Percentiles rank a stretch among this genome's conserved stretches.
Conservation (phyloP, 1,284 basidiomycete species). For the Pterulicium gracile region DNA sequence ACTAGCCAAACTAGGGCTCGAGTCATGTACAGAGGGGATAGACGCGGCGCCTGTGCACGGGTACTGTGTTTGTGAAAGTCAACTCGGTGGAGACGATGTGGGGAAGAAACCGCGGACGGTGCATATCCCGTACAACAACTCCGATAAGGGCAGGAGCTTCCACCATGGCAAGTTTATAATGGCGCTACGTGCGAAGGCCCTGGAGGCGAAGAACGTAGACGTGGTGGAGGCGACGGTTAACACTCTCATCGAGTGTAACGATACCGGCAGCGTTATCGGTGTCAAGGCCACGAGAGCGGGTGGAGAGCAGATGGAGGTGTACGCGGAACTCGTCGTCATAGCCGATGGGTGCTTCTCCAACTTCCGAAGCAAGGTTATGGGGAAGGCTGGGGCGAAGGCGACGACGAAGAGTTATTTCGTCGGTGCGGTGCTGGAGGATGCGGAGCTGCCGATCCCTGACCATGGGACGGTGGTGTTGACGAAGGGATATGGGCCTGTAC, state of each 20-base stretch:
- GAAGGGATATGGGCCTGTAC: conserved; percentile 67
- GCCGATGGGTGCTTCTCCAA: conserved; percentile 96
- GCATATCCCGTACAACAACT: conserved; percentile 83
- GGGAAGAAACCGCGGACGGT: conserved; percentile 38
- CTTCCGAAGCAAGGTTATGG: conserved; percentile 47
- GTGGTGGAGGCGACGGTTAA: conserved; percentile 79
- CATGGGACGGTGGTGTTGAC: conserved; percentile 83
- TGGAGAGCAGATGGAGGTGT: not conserved
- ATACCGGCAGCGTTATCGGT: conserved; percentile 49
- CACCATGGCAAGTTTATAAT: conserved; percentile 94
- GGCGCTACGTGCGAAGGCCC: conserved; percentile 63
- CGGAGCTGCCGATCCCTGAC: conserved; percentile 67
- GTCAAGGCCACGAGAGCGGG: conserved; percentile 37
- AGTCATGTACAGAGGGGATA: conserved; percentile 70
- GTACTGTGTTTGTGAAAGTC: conserved; percentile 89
- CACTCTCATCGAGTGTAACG: conserved; percentile 55
- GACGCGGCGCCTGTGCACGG: conserved; percentile 82
- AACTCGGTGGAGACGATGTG: too few relatives aligned
- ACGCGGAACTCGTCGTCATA: not conserved
- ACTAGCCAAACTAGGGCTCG: conserved; percentile 70
- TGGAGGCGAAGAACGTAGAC: conserved; percentile 48
- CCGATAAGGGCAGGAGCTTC: conserved; percentile 69
- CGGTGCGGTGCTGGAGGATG: conserved; percentile 70
- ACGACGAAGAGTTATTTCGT: conserved; percentile 72
- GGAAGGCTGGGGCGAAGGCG: conserved; percentile 34